phyloP scores from a whole-genome alignment of 495 filamentous ascomycete genomes.

The Aspergillus wentii region DNA sequence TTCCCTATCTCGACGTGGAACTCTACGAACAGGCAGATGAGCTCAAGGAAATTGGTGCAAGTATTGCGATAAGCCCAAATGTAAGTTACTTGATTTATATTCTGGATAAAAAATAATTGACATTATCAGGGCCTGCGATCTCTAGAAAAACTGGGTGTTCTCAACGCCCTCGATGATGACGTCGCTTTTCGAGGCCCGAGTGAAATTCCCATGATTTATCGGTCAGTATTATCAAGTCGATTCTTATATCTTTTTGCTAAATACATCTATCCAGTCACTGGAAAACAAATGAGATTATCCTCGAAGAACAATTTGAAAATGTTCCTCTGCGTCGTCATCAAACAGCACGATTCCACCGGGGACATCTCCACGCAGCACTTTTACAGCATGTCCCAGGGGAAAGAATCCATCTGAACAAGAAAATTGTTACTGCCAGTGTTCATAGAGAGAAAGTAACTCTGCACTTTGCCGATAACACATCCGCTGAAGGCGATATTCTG shows the following conservation, averaged over 20 bases:
- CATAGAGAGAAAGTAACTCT: constrained; percentile 13
- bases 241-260: too few species aligned
- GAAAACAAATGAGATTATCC: constrained; percentile 43
- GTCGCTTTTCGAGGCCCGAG: constrained; percentile 36
- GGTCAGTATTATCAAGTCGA: too few species aligned
- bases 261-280: constrained; percentile 19
- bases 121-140: constrained; percentile 38
- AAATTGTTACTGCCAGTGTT: constrained; percentile 10
- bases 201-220: constrained; percentile 31
- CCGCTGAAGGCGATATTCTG: constrained; percentile 22
- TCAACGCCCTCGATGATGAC: constrained; percentile 33
- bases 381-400: constrained; percentile 33
- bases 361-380: constrained; percentile 42
- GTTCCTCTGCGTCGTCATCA: constrained; percentile 35
- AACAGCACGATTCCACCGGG: constrained; percentile 42
- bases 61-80: constrained; percentile 48
- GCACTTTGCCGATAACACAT: constrained; percentile 27
- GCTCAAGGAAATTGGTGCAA: constrained; percentile 43
- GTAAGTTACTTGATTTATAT: constrained; percentile 11
- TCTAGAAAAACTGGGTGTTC: constrained; percentile 38
- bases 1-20: constrained; percentile 34
- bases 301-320: constrained; percentile 28
- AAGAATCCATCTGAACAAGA: constrained; percentile 21
- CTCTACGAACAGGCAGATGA: constrained; percentile 43
- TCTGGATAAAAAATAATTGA: not conserved